These are phyloP conservation scores for Uromyces viciae-fabae DNA, from an alignment of 1,284 basidiomycete genomes.

Conservation along the genomic window DNA sequence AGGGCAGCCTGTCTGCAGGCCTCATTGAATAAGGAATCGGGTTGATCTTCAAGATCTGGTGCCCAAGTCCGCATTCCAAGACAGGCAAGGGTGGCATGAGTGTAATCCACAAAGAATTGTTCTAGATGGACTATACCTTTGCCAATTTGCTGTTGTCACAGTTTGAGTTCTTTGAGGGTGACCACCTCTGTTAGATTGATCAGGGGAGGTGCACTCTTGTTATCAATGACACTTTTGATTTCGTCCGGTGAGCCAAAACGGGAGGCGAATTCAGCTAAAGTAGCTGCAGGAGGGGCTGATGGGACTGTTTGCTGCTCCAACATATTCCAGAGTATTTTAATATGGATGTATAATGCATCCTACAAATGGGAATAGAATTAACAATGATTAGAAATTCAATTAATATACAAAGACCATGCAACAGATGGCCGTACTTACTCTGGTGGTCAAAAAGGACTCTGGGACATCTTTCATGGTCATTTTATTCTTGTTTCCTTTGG, in stretches of 20 bases:
- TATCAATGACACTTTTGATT: neutral
- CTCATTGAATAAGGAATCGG: neutral
- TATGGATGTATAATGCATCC: slow-evolving; percentile 31
- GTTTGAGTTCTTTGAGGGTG: neutral
- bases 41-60: slow-evolving; percentile 11
- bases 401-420: too few species aligned
- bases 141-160: slow-evolving; percentile 2
- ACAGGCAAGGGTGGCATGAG: neutral
- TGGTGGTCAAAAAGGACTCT: too few species aligned
- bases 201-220: neutral
- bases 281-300: neutral
- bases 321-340: slow-evolving; percentile 19
- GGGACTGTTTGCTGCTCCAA: slow-evolving; percentile 5
- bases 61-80: slow-evolving; percentile 22
- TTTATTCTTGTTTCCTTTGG: too few species aligned
- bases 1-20: slow-evolving; percentile 22
- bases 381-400: too few species aligned
- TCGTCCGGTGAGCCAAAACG: neutral
- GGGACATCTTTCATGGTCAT: too few species aligned
- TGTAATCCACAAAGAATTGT: slow-evolving; percentile 20
- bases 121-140: slow-evolving; percentile 13
- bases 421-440: too few species aligned
- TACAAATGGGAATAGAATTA: too few species aligned
- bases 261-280: slow-evolving; percentile 1
- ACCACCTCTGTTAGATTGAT: slow-evolving; percentile 4